Evolutionary conservation across 2,329 filamentous ascomycete genomes (phyloP).

Genomic region (Fusarium incarnatum): DNA sequence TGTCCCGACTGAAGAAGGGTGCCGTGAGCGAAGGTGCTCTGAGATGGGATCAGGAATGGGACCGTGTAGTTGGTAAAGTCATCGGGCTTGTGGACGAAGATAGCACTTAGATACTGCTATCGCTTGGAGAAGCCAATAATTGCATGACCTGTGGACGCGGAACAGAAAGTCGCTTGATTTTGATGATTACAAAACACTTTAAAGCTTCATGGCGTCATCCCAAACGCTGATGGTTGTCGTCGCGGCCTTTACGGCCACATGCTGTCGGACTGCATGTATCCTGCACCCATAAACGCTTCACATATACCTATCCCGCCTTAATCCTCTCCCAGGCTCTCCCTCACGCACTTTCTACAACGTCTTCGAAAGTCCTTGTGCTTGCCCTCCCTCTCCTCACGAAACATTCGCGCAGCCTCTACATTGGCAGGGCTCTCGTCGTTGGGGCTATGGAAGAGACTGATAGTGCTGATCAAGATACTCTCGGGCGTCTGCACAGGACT

Average conservation of each 20-base stretch:
- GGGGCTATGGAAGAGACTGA: conserved; percentile 90
- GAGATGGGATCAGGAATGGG: conserved; percentile 95
- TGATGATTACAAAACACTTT: conserved; percentile 30
- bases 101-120: conserved; percentile 20
- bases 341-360: conserved; percentile 80
- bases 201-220: conserved; percentile 38
- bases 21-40: conserved; percentile 78
- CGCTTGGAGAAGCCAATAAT: not conserved
- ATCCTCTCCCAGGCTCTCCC: conserved; percentile 83
- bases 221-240: conserved; percentile 29
- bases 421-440: conserved; percentile 98
- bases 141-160: not conserved
- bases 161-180: conserved; percentile 14
- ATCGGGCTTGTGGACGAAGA: conserved; percentile 62
- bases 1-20: conserved; percentile 73
- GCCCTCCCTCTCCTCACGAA: conserved; percentile 79
- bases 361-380: conserved; percentile 78
- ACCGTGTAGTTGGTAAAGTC: conserved; percentile 79
- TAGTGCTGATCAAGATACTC: conserved; percentile 91
- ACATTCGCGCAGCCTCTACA: conserved; percentile 88
- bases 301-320: conserved; percentile 42
- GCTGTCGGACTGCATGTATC: conserved; percentile 26
- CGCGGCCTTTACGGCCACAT: conserved; percentile 14
- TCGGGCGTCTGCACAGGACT: conserved; percentile 94
- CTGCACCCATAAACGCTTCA: not conserved